Base-by-base conservation (phyloP, 805 yeast species). In the Myxozyma lipomycoides region DNA sequence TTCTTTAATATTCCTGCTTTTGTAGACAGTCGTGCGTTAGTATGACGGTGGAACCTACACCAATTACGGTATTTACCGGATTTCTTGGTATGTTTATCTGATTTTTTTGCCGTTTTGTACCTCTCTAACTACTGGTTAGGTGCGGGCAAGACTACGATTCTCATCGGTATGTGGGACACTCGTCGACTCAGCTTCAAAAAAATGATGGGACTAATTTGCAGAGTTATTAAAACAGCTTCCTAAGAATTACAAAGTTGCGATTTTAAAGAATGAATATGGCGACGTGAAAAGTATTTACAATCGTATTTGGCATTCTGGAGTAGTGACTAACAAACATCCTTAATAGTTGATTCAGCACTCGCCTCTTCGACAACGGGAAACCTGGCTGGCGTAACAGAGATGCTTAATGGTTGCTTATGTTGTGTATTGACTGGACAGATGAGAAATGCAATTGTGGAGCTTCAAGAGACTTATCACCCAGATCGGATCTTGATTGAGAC, bases 401-500 rank as follows among this genome's bases (percentile, higher is more conserved):
- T 57, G 58, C 41, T 57, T 10, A 57, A 57, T 32, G 61, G 61
- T 15, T 57, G 61, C 28, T 26, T 57, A 4, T 57, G 61, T 45
- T 57, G 61, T 39, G 58, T 57, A 10, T 35, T 57, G 36, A 56
- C 60, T 18, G 61, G 61, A 4, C 60, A 52, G 34, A 47, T 57
- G 60, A 52, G 56, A 22, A 56, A 49, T 3, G 58, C 61, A 17
- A 49, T 57, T 17, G 24, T 43, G 17, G 60, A 57, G 34, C 23
- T 57, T 15, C 60, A 49, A 28, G 38, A 40, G 19, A 50, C 43
- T 10, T 52, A 49, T 40, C 10, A 45, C 17, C 61, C 61, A 3
- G 61, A 57, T 34, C 39, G 61, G 9, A 57, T 57, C 9, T 32
- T 57, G 28, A 48, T 57, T n/a, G 61, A 57, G 45, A 57, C 61